Percentiles rank a stretch among this genome's conserved stretches.
Conservation (phyloP, 345 rosid species). For the Citrus cavaleriei region DNA sequence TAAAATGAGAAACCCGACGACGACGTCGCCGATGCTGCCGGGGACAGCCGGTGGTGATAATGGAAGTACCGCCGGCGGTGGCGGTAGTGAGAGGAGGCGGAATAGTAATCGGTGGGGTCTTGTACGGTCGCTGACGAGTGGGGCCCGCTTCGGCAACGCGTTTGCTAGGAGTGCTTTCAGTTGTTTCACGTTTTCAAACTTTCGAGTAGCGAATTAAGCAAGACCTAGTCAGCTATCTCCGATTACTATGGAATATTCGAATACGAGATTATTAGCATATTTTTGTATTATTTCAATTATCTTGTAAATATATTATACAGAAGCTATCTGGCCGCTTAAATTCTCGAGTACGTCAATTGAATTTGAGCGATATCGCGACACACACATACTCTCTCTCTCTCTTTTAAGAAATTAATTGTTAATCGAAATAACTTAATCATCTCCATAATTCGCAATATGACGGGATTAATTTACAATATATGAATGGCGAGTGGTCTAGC, state of each 20-base stretch:
- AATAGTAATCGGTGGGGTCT: neutral
- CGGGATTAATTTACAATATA: too few relatives aligned
- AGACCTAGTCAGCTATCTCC: neutral
- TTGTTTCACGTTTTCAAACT: slow-evolving; percentile 20
- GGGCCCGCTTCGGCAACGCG: slow-evolving; percentile 8
- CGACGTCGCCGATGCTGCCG: slow-evolving; percentile 26
- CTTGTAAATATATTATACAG: neutral
- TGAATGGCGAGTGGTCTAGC: too few relatives aligned
- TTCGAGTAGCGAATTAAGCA: neutral
- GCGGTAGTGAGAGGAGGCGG: neutral
- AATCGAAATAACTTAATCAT: too few relatives aligned
- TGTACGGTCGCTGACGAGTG: slow-evolving; percentile 9
- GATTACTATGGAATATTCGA: neutral
- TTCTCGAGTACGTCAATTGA: neutral
- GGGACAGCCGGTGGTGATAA: neutral
- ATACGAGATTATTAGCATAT: neutral
- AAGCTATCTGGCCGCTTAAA: neutral
- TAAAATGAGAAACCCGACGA: slow-evolving; percentile 12
- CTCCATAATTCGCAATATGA: too few relatives aligned
- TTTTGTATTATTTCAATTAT: neutral
- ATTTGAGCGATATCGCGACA: neutral
- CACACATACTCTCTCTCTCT: too few relatives aligned
- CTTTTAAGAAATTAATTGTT: too few relatives aligned
- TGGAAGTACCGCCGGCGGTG: neutral
- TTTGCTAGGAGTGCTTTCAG: slow-evolving; percentile 22